phyloP scores from a whole-genome alignment of 2,329 filamentous ascomycete genomes.

The Aureobasidium mangrovei region DNA sequence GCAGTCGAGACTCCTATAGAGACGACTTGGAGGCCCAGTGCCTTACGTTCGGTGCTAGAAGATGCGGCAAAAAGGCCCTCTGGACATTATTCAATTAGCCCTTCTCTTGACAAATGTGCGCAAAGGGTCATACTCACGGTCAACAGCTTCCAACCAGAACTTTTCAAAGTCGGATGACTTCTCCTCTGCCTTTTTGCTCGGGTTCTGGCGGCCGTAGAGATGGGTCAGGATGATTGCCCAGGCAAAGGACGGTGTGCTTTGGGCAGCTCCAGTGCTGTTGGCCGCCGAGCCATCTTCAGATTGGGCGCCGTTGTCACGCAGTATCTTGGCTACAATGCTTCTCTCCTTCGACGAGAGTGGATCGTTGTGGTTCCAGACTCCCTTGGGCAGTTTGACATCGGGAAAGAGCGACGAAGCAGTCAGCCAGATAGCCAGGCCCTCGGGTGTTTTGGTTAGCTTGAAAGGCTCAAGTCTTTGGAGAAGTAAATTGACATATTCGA shows the following conservation, averaged over 20 bases:
- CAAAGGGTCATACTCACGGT: slow-evolving; percentile 48
- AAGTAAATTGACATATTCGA: slow-evolving; percentile 16
- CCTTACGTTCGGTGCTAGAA: slow-evolving; percentile 81
- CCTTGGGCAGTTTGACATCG: slow-evolving; percentile 51
- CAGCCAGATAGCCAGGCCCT: slow-evolving; percentile 86
- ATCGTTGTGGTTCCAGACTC: slow-evolving; percentile 64
- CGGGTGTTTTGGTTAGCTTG: slow-evolving; percentile 68
- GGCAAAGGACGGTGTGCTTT: slow-evolving; percentile 73
- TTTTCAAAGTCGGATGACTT: slow-evolving; percentile 49
- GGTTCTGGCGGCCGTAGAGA: slow-evolving; percentile 28
- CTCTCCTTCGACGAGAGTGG: slow-evolving; percentile 64
- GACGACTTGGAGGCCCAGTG: slow-evolving; percentile 83
- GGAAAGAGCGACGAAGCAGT: slow-evolving; percentile 57
- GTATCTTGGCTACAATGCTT: slow-evolving; percentile 59
- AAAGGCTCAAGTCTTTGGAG: slow-evolving; percentile 27
- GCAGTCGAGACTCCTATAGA: slow-evolving; percentile 52
- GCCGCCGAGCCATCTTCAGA: slow-evolving; percentile 29
- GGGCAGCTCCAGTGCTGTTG: slow-evolving; percentile 59
- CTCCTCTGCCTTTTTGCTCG: slow-evolving; percentile 4
- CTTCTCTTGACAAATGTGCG: not conserved
- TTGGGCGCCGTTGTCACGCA: slow-evolving; percentile 62
- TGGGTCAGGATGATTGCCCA: slow-evolving; percentile 68
- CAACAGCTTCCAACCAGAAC: slow-evolving; percentile 81
- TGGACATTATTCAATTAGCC: slow-evolving; percentile 30
- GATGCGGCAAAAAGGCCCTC: slow-evolving; percentile 74